These are phyloP conservation scores for Colletotrichum melonis DNA, from an alignment of 2,329 filamentous ascomycete genomes.

Conservation along the genomic window DNA sequence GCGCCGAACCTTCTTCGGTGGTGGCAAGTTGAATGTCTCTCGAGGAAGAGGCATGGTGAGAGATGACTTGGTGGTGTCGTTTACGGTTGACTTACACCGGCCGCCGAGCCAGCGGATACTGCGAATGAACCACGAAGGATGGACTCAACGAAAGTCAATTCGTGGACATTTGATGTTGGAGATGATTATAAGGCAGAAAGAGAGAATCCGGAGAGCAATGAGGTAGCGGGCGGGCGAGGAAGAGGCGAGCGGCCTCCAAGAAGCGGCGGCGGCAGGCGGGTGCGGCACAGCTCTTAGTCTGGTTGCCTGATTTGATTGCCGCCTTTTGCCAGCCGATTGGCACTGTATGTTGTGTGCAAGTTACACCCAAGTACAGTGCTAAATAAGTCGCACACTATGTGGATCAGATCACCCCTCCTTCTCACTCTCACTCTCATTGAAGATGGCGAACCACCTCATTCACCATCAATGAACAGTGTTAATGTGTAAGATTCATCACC, in stretches of 20 bases:
- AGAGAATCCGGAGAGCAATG: not conserved
- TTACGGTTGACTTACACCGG: not conserved
- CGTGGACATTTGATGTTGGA: not conserved
- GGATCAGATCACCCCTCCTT: not conserved
- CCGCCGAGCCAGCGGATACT: not conserved
- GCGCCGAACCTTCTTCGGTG: not conserved
- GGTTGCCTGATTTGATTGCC: conserved; percentile 7
- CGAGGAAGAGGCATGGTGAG: not conserved
- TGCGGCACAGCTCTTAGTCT: conserved; percentile 20
- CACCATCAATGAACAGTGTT: too few relatives aligned
- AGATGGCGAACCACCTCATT: too few relatives aligned
- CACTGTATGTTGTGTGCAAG: too few relatives aligned
- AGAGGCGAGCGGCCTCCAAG: conserved; percentile 6
- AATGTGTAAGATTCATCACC: too few relatives aligned
- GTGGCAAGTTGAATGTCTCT: not conserved
- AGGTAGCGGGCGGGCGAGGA: not conserved
- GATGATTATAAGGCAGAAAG: not conserved
- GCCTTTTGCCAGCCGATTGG: too few relatives aligned
- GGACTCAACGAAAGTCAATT: not conserved
- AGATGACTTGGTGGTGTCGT: not conserved
- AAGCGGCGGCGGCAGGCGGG: not conserved
- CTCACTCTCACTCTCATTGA: too few relatives aligned
- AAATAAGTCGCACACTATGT: not conserved
- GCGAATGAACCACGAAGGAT: not conserved
- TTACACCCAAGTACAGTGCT: not conserved